A percentile compares a stretch with the other conserved stretches of the same genome.
These are phyloP conservation scores for Tulasnella sp. DNA, from an alignment of 768 basidiomycete genomes.

Conservation along the genomic window DNA sequence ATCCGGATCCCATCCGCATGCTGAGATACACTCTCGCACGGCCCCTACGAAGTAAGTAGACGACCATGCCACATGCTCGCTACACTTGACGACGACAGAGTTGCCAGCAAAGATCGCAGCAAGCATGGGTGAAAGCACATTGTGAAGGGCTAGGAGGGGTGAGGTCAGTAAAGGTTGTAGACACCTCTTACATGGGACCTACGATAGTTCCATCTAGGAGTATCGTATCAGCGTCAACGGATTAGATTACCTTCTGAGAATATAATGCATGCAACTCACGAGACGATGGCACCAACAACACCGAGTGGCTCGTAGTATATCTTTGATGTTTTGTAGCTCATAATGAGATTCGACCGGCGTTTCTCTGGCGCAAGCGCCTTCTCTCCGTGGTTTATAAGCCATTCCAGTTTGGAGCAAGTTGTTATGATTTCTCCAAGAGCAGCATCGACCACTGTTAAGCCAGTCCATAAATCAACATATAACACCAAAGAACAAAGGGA, in stretches of 20 bases:
- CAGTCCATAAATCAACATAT: slow-evolving; percentile 2
- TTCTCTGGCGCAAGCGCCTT: slow-evolving; percentile 59
- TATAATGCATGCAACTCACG: slow-evolving; percentile 23
- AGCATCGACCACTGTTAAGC: slow-evolving; percentile 70
- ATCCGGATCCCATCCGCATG: slow-evolving; percentile 73
- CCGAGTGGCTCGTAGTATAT: slow-evolving; percentile 87
- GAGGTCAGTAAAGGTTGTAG: not conserved
- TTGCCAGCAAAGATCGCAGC: slow-evolving; percentile 89
- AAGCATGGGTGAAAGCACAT: slow-evolving; percentile 87
- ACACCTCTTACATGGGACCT: slow-evolving; percentile 19
- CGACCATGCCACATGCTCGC: slow-evolving; percentile 88
- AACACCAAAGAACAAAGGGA: not conserved
- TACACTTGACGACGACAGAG: slow-evolving; percentile 81
- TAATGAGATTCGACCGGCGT: slow-evolving; percentile 53
- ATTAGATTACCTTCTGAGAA: not conserved
- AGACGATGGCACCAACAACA: slow-evolving; percentile 84
- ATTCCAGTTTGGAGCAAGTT: slow-evolving; percentile 92
- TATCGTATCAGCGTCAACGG: not conserved
- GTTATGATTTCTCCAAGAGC: slow-evolving; percentile 89
- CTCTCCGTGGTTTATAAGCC: slow-evolving; percentile 82
- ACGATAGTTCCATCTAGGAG: slow-evolving; percentile 74
- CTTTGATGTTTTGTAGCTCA: slow-evolving; percentile 66
- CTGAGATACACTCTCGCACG: slow-evolving; percentile 62
- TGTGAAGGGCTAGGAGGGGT: slow-evolving; percentile 63
- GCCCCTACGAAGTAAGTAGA: slow-evolving; percentile 53